phyloP scores from a whole-genome alignment of 495 filamentous ascomycete species.

The Bryoglossum gracile region DNA sequence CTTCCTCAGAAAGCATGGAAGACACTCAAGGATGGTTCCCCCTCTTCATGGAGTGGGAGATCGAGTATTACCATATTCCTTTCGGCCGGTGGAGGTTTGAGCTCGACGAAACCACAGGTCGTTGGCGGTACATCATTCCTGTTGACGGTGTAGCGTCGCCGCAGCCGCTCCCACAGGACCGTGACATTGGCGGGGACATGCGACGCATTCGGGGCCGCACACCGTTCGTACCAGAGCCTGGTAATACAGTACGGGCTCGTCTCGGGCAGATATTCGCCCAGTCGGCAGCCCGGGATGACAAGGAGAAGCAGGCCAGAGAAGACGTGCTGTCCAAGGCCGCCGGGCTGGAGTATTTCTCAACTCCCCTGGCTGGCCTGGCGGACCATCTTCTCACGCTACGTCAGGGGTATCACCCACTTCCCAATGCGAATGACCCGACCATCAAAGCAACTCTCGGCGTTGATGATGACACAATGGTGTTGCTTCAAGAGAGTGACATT shows the following conservation, averaged over 20 bases:
- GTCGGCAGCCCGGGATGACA: too few species aligned
- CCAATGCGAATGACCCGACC: constrained; percentile 18
- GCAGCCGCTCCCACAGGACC: constrained; percentile 3
- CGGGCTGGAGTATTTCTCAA: constrained; percentile 33
- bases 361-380: constrained; percentile 36
- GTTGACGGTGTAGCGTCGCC: not conserved
- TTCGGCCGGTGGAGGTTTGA: too few species aligned
- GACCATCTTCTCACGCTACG: constrained; percentile 35
- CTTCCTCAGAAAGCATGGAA: not conserved
- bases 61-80: constrained; percentile 41
- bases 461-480: not conserved
- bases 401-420: constrained; percentile 40
- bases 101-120: too few species aligned
- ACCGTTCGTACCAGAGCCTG: constrained; percentile 39
- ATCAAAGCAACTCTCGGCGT: not conserved
- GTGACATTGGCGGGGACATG: constrained; percentile 23
- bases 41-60: constrained; percentile 48
- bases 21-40: constrained; percentile 14
- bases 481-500: not conserved
- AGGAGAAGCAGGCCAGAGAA: not conserved
- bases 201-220: constrained; percentile 32
- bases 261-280: constrained; percentile 16
- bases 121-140: too few species aligned
- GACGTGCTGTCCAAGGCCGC: constrained; percentile 11
- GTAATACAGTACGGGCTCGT: constrained; percentile 29